Percentiles rank a stretch among this genome's conserved stretches.
These are phyloP conservation scores for Ganoderma meredithae DNA, from an alignment of 1,284 basidiomycete genomes.

Conservation along the genomic window DNA sequence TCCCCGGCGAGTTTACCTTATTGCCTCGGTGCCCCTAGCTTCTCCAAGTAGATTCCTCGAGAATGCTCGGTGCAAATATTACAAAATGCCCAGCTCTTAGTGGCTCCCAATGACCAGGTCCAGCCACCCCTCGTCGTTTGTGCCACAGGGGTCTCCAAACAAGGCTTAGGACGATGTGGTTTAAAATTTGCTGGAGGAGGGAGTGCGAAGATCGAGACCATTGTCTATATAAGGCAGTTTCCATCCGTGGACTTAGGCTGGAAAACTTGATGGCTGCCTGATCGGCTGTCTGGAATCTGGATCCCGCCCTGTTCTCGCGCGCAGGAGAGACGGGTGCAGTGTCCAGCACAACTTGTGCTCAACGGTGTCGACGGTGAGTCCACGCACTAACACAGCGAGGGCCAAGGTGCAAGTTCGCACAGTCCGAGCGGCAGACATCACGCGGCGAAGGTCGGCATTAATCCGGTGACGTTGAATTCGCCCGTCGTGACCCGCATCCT, in stretches of 20 bases:
- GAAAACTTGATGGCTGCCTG: conserved; percentile 7
- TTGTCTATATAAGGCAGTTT: conserved; percentile 1
- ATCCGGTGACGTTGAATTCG: conserved; percentile 27
- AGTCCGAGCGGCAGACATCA: conserved; percentile 23
- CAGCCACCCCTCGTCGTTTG: neutral
- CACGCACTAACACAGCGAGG: neutral
- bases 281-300: conserved; percentile 13
- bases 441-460: conserved; percentile 30
- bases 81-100: neutral
- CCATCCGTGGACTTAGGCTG: conserved; percentile 9
- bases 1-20: neutral
- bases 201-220: neutral
- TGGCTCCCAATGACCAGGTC: neutral
- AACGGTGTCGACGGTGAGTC: conserved; percentile 7
- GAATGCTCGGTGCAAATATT: neutral
- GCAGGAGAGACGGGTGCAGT: conserved; percentile 15
- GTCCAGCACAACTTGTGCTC: neutral
- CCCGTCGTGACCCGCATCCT: conserved; percentile 19
- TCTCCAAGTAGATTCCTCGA: neutral
- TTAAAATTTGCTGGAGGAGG: neutral
- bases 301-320: conserved; percentile 11
- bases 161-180: neutral
- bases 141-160: neutral
- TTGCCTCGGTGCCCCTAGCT: neutral
- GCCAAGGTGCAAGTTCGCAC: conserved; percentile 2